Evolutionary conservation across 371 early-diverging fungal genomes (phyloP).

Genomic region (Zychaea mexicana): DNA sequence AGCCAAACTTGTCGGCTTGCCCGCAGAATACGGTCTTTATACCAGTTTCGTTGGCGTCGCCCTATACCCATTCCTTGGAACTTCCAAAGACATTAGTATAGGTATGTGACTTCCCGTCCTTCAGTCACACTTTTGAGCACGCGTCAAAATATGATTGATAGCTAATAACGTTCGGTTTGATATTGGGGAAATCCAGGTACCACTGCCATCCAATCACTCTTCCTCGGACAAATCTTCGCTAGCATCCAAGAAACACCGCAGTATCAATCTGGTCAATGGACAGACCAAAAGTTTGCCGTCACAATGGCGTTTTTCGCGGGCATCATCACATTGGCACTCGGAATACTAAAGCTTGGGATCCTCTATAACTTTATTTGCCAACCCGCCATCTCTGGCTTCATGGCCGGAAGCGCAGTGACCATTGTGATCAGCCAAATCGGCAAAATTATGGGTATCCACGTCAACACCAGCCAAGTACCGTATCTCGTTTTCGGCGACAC

Average conservation of each 20-base stretch:
- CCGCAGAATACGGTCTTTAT: constrained; percentile 87
- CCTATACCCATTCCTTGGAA: constrained; percentile 80
- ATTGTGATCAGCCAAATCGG: constrained; percentile 82
- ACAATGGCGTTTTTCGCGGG: constrained; percentile 68
- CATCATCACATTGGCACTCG: constrained; percentile 63
- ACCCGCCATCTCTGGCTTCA: constrained; percentile 76
- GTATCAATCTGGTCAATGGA: constrained; percentile 38
- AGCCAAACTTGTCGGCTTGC: constrained; percentile 82
- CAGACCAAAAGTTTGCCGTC: constrained; percentile 39
- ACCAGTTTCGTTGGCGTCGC: constrained; percentile 79
- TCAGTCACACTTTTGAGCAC: too few species aligned
- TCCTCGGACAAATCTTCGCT: constrained; percentile 68
- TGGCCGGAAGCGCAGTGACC: constrained; percentile 73
- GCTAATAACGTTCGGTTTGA: too few species aligned
- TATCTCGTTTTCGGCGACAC: constrained; percentile 65
- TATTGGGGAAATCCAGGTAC: constrained; percentile 41
- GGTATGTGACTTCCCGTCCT: constrained; percentile 50
- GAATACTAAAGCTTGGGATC: constrained; percentile 77
- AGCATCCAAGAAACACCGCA: constrained; percentile 43
- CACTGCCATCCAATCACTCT: constrained; percentile 81
- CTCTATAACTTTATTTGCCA: constrained; percentile 84
- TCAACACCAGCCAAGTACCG: constrained; percentile 63
- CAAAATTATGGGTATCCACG: constrained; percentile 71
- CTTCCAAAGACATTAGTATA: constrained; percentile 85
- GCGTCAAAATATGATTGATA: too few species aligned